Base-by-base conservation (phyloP, 257 asterid species). In the Plantago major region DNA sequence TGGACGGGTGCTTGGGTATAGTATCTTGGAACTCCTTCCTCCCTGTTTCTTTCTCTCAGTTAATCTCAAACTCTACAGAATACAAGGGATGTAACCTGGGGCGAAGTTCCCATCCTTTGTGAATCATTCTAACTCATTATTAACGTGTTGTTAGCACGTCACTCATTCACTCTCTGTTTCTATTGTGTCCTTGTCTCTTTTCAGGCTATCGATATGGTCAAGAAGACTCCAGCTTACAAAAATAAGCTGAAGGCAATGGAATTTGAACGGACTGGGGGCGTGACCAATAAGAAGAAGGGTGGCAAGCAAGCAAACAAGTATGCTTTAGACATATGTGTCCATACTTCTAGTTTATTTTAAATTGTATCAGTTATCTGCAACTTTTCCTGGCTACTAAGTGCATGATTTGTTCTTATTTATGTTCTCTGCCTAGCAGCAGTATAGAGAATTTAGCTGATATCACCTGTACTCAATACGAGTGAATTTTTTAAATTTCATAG, bases 141-240 rank as follows among this genome's bases (percentile, higher is more conserved):
- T 54, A 42, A 63, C 26, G 58, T 64, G 3, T 47, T 19, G 11
- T 58, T 61, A 53, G 43, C 22, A 46, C 43, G 42, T 74, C 55
- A 46, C 60, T 55, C 59, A 17, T 65, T 66, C 64, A 55, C 19
- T 60, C 46, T 71, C 70, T 30, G 60, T 63, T 4, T 13, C 67
- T 49, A 10, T 64, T 6, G 18, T 61, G 66, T 61, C 33, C 22
- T 46, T 65, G 37, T 73, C 67, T 73, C 60, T 18, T 74, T 74
- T 68, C 81, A 93, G 99, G 97, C 96, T 61, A 57, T 93, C 68
- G 97, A 93, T 76, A 87, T 85, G 96, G 99, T 93, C 62, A 93
- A 85, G 86, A 93, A 74, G 75, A 87, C 97, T 57, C 97, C 95
- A 28, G 95, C 99, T 48, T 93, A 80, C 80, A 87, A 87, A 71